Percentiles rank a stretch among this genome's conserved stretches.
Conservation (phyloP, 2,329 filamentous ascomycete genomes). For the Verticillium isaacii region DNA sequence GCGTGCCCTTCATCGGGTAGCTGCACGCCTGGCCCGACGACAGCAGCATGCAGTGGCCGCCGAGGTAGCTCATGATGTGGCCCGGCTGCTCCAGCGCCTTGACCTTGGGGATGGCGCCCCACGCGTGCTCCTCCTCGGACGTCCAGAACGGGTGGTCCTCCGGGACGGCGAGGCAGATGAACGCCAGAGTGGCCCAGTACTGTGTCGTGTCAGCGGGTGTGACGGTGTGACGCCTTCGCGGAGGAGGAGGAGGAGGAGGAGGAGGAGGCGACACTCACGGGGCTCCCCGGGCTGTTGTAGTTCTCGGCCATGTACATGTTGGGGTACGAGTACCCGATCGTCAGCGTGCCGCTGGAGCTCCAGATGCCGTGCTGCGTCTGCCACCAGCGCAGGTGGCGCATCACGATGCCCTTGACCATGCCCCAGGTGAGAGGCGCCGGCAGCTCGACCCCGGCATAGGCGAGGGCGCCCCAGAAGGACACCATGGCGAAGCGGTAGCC, state of each 20-base stretch:
- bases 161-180: conserved; percentile 68
- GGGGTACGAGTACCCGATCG: conserved; percentile 72
- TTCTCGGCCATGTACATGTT: conserved; percentile 82
- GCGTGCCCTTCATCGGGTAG: conserved; percentile 76
- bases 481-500: conserved; percentile 83
- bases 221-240: neutral
- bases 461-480: conserved; percentile 76
- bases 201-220: conserved; percentile 22
- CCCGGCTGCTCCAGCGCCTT: conserved; percentile 63
- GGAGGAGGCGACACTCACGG: conserved; percentile 29
- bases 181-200: conserved; percentile 77
- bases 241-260: too few relatives aligned
- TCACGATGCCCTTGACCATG: conserved; percentile 69
- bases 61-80: conserved; percentile 66
- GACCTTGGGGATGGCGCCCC: conserved; percentile 49
- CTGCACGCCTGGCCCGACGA: conserved; percentile 76
- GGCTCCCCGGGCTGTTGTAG: conserved; percentile 72
- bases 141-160: conserved; percentile 72
- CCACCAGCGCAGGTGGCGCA: conserved; percentile 77
- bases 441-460: conserved; percentile 70
- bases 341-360: conserved; percentile 68
- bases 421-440: conserved; percentile 72
- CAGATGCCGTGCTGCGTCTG: conserved; percentile 71
- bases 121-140: conserved; percentile 58
- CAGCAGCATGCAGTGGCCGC: conserved; percentile 72